Conservation (phyloP, 2,329 filamentous ascomycete genomes). For the Beauveria asiatica region DNA sequence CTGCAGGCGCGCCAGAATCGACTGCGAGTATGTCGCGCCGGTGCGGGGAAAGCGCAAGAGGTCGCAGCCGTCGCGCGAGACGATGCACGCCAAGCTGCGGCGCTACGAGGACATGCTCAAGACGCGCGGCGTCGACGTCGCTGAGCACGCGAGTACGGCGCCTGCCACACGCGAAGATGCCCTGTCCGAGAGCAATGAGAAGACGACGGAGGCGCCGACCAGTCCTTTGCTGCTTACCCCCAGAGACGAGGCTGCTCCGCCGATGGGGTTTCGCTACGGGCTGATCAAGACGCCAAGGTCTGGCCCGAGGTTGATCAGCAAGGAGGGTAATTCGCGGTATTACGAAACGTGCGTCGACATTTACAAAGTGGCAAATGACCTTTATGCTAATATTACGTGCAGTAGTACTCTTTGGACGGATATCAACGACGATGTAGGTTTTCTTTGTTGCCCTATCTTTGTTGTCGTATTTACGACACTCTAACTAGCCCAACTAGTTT, state of each 20-base stretch:
- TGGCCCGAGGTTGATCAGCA: conserved; percentile 1
- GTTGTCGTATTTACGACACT: no score
- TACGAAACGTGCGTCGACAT: conserved; percentile 6
- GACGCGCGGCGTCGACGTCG: conserved; percentile 7
- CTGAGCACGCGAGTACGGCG: not conserved
- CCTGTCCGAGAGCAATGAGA: not conserved
- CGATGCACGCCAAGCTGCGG: conserved; percentile 53
- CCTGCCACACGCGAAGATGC: not conserved
- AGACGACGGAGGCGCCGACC: not conserved
- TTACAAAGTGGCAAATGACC: not conserved
- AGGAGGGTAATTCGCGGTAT: conserved; percentile 8
- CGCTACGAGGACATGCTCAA: conserved; percentile 38
- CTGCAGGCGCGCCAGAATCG: conserved; percentile 29
- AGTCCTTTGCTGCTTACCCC: not conserved
- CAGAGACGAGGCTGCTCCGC: not conserved
- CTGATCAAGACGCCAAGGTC: not conserved
- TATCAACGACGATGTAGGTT: conserved; percentile 54
- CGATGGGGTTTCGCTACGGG: not conserved
- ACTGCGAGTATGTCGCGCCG: conserved; percentile 26
- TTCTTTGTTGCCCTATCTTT: not conserved
- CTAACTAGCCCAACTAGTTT: not conserved
- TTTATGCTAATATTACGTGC: conserved; percentile 27
- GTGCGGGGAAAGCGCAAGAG: conserved; percentile 21
- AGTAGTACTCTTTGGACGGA: conserved; percentile 58
- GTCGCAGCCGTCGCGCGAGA: conserved; percentile 21